A percentile compares a stretch with the other conserved stretches of the same genome.
These are phyloP conservation scores for Nigrospora oryzae DNA, from an alignment of 2,329 filamentous ascomycete genomes.

Conservation along the genomic window DNA sequence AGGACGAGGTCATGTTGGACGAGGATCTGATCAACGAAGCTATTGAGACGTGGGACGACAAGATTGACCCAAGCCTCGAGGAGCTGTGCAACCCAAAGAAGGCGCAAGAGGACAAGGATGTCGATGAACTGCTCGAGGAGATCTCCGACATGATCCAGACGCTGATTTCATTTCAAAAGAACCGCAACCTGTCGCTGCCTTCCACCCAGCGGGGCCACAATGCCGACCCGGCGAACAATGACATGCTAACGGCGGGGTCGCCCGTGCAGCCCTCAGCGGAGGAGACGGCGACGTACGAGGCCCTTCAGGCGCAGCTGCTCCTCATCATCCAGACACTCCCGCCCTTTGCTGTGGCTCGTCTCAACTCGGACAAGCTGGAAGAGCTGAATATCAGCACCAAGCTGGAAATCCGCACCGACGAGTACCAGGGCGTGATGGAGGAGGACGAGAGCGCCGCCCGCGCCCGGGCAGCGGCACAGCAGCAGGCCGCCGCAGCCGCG, in stretches of 20 bases:
- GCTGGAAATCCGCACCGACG: slow-evolving; percentile 62
- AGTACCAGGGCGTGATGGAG: slow-evolving; percentile 74
- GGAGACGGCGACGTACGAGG: slow-evolving; percentile 56
- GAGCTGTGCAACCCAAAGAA: slow-evolving; percentile 41
- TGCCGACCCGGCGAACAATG: slow-evolving; percentile 55
- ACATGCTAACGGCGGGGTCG: slow-evolving; percentile 59
- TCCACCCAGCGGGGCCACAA: slow-evolving; percentile 45
- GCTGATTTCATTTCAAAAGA: slow-evolving; percentile 69
- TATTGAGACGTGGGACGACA: slow-evolving; percentile 51
- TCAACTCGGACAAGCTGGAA: slow-evolving; percentile 78
- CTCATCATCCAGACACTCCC: slow-evolving; percentile 69
- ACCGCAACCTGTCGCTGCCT: slow-evolving; percentile 62
- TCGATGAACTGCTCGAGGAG: slow-evolving; percentile 62
- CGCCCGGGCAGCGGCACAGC: slow-evolving; percentile 27
- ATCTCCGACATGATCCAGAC: slow-evolving; percentile 72
- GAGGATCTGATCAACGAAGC: slow-evolving; percentile 43
- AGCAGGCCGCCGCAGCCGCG: slow-evolving; percentile 28
- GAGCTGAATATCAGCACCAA: slow-evolving; percentile 76
- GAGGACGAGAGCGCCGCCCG: slow-evolving; percentile 63
- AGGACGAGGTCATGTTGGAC: slow-evolving; percentile 28
- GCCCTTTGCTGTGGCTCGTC: slow-evolving; percentile 76
- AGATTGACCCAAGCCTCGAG: slow-evolving; percentile 49
- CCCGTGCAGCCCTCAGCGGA: slow-evolving; percentile 59
- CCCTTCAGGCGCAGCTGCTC: slow-evolving; percentile 65
- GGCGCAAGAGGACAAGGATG: slow-evolving; percentile 47